Evolutionary conservation across 2,329 filamentous ascomycete genomes (phyloP), one percentile per base, ranked within the genome.

Genomic region (Beauveria sp.): DNA sequence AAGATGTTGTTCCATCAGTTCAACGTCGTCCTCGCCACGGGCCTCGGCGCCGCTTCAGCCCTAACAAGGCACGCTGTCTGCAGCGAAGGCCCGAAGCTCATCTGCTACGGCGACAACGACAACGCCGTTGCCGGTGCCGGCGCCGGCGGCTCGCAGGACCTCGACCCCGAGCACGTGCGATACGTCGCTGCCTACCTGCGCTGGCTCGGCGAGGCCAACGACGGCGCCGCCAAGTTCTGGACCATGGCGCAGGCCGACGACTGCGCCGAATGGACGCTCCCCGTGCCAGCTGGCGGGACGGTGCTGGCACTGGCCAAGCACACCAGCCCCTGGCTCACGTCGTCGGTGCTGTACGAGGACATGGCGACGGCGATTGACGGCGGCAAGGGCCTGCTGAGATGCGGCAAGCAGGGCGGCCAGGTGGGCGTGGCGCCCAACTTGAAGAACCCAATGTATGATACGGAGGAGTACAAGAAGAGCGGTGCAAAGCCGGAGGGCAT

Each of bases 241-340:
- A 66, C 54, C 50, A 67, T 68, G 65, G 60, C 62, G 5, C 47
- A 61, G 18, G 64, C 63, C 3, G 42, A 51, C 50, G 60, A 65
- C 60, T 70, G 69, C 58, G 63, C 59, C 20, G 67, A 70, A 61
- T 70, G 69, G 69, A 53, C 58, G 16, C 51, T 67, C 18, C 63
- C 62, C 38, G 47, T 66, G 1, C 51, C 28, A 24, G 7, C 22
- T 12, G 47, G 43, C 30, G 66, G 64, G 30, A 64, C 63, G 1
- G 66, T 65, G 22, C 52, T 67, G 4, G 65, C 64, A 4, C 59
- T 69, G 9, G 67, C 66, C 54, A 70, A 71, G 66, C 69, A 71
- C 63, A 63, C 67, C 54, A 62, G 51, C 40, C 49, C 55, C 3
- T 46, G 45, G 24, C 38, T 63, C 58, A 65, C 65, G 45, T 67